Evolutionary conservation across 83 land plant species (phyloP).

Genomic region (Isoetes engelmannii): DNA sequence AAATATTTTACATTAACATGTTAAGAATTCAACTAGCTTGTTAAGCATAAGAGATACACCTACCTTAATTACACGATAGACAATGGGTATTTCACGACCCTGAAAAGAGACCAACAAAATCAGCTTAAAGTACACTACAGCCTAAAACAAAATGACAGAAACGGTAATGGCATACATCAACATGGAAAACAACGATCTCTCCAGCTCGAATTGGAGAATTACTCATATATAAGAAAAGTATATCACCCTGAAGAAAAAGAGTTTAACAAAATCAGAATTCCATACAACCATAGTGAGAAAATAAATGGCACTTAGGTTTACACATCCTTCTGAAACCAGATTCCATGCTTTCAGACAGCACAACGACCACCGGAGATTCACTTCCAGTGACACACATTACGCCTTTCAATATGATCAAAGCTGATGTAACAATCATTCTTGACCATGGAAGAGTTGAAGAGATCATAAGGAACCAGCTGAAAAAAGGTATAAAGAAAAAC

Average conservation of each 20-base stretch:
- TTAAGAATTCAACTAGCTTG: too few relatives aligned
- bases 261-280: background rate
- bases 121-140: background rate
- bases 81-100: slow-evolving; percentile 94
- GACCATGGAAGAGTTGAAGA: too few relatives aligned
- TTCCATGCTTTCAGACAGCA: slow-evolving; percentile 96
- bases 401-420: slow-evolving; percentile 92
- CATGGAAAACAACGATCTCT: slow-evolving; percentile 89
- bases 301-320: too few relatives aligned
- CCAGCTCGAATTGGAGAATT: slow-evolving; percentile 93
- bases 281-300: too few relatives aligned
- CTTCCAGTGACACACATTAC: slow-evolving; percentile 83
- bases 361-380: slow-evolving; percentile 95
- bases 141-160: background rate
- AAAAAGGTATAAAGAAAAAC: too few relatives aligned
- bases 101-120: too few relatives aligned
- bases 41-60: too few relatives aligned
- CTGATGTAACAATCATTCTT: slow-evolving; percentile 94
- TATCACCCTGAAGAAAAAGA: slow-evolving; percentile 81
- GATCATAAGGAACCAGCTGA: too few relatives aligned
- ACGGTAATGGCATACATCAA: slow-evolving; percentile 55
- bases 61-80: slow-evolving; percentile 92
- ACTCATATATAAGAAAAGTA: slow-evolving; percentile 81
- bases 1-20: too few relatives aligned
- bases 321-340: slow-evolving; percentile 88